phyloP scores from a whole-genome alignment of 2,329 filamentous ascomycete species.

The Dactylellina leptospora region DNA sequence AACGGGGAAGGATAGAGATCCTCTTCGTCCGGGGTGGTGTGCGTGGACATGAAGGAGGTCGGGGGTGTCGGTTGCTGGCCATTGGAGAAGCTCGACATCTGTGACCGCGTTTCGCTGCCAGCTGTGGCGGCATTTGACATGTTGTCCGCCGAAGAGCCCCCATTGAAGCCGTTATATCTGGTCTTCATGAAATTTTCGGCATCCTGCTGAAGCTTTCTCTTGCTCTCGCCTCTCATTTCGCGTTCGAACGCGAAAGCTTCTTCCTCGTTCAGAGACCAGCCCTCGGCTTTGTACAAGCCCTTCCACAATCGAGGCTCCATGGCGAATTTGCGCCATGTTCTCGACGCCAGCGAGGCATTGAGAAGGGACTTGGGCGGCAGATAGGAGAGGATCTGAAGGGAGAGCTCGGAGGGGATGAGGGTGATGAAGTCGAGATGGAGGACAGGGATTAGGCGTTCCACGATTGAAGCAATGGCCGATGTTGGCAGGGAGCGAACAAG shows the following conservation, averaged over 20 bases:
- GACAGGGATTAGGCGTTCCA: slow-evolving; percentile 79
- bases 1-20: slow-evolving; percentile 31
- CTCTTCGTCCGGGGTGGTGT: slow-evolving; percentile 52
- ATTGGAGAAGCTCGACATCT: slow-evolving; percentile 61
- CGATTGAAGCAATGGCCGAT: slow-evolving; percentile 79
- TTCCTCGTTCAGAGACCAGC: slow-evolving; percentile 76
- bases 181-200: slow-evolving; percentile 37
- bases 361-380: slow-evolving; percentile 83
- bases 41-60: slow-evolving; percentile 30
- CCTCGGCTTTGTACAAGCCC: slow-evolving; percentile 80
- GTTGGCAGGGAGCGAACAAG: slow-evolving; percentile 82
- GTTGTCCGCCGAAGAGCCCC: slow-evolving; percentile 19
- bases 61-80: slow-evolving; percentile 54
- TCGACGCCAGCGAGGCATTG: slow-evolving; percentile 78
- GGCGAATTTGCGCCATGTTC: slow-evolving; percentile 81
- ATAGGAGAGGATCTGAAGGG: slow-evolving; percentile 85
- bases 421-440: slow-evolving; percentile 92
- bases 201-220: slow-evolving; percentile 40
- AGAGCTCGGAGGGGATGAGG: slow-evolving; percentile 87
- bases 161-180: slow-evolving; percentile 32
- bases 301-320: slow-evolving; percentile 89
- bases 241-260: slow-evolving; percentile 75
- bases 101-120: slow-evolving; percentile 54
- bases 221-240: slow-evolving; percentile 62
- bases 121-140: slow-evolving; percentile 31